Conservation (phyloP, 1,284 basidiomycete genomes). For the Trametes sp. region DNA sequence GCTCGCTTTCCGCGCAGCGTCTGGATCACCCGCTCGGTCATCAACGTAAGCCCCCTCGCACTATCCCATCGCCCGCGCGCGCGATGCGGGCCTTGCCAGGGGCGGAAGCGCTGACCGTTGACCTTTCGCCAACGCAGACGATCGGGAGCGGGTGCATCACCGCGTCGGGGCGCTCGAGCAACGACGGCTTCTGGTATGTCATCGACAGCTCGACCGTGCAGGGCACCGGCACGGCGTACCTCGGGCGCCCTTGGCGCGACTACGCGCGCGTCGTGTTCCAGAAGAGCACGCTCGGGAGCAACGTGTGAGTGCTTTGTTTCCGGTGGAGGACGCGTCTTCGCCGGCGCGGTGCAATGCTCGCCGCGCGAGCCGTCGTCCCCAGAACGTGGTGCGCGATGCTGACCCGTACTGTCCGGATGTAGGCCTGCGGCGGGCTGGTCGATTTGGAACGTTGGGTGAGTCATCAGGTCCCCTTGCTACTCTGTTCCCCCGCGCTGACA, state of each 20-base stretch:
- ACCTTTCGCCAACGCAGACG: conserved; percentile 26
- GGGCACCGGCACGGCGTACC: conserved; percentile 51
- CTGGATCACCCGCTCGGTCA: conserved; percentile 39
- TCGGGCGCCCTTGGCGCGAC: conserved; percentile 59
- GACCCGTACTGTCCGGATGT: neutral
- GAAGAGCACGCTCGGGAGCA: conserved; percentile 32
- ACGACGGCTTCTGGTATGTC: conserved; percentile 55
- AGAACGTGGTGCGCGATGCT: neutral
- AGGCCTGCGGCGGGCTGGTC: conserved; percentile 38
- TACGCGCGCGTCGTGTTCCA: conserved; percentile 41
- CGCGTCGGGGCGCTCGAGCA: conserved; percentile 56
- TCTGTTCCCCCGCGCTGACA: neutral
- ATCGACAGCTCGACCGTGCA: conserved; percentile 56
- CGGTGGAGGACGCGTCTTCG: neutral
- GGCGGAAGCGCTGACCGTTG: neutral
- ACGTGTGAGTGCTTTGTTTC: conserved; percentile 32
- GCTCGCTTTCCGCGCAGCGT: conserved; percentile 25
- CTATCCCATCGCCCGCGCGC: neutral
- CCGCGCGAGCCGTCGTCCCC: neutral
- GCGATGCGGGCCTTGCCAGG: neutral
- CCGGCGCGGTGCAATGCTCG: neutral
- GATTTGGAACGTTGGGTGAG: conserved; percentile 33
- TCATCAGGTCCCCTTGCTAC: too few species aligned
- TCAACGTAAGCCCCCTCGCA: conserved; percentile 32
- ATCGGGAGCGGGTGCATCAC: conserved; percentile 56